Evolutionary conservation across 192 early-diverging fungal species (phyloP), one percentile per base, ranked within the genome.

Genomic region (Oehlia diaphana): DNA sequence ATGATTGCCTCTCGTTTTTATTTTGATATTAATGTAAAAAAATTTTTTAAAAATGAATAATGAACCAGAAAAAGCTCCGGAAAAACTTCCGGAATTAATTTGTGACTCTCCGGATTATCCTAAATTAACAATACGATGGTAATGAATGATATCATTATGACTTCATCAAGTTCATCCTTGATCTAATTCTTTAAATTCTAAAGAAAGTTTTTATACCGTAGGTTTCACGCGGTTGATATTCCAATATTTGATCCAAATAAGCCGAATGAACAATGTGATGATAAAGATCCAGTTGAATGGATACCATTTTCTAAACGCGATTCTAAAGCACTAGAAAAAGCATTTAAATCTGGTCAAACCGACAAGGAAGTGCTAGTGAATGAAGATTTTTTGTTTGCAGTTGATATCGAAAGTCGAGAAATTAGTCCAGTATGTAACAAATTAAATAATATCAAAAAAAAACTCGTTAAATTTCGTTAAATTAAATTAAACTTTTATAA

Each of bases 321-420:
- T 73, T 88, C 88, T n/a, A 80, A 79, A 77, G 87, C 88, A 39
- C 81, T 91, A 21, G 90, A 91, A 81, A 81, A 84, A 23, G 90
- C 87, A 16, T 91, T 84, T 72, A 81, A 84, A 75, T 78, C 84
- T 80, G 85, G 66, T 0, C 71, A 71, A 42, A 71, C 49, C 1
- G 58, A 76, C 63, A 71, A 82, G 23, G 89, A 82, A 63, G 89
- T 95, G 13, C 81, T 89, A 26, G 92, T 93, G 9, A 92, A 92
- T 74, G 93, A 96, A 76, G 94, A 96, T 77, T 82, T 90, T 76
- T 83, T 96, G 47, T 94, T 92, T 86, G 93, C 95, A 83, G 94
- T 94, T 50, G 87, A 94, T 82, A 90, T 96, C 23, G 82, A 86
- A 33, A 88, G 90, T 37, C 84, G 87, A 80, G 91, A 90, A 67